These are phyloP conservation scores for Ustilago shanxiensis DNA, from an alignment of 1,284 basidiomycete genomes.

Conservation along the genomic window DNA sequence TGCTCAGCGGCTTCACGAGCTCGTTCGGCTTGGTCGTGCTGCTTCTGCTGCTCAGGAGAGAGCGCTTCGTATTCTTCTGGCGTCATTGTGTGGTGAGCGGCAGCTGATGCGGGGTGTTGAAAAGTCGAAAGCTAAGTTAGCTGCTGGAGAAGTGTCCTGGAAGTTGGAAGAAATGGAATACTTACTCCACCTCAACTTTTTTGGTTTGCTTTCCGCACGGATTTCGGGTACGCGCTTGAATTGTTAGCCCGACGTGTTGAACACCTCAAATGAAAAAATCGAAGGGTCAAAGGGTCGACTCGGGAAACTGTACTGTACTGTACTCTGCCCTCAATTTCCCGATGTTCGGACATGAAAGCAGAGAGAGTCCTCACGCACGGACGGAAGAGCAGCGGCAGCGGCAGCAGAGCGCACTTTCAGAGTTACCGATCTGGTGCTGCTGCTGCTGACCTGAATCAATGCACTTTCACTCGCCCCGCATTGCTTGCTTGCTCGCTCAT, in stretches of 20 bases:
- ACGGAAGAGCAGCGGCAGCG: conserved; percentile 27
- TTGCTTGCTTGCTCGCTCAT: conserved; percentile 28
- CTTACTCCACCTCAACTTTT: conserved; percentile 25
- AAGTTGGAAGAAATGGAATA: conserved; percentile 4
- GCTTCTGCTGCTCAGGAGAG: conserved; percentile 80
- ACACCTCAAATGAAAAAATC: too few species aligned
- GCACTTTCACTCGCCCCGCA: conserved; percentile 16
- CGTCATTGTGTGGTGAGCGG: conserved; percentile 75
- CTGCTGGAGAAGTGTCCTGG: not conserved
- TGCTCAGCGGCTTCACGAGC: conserved; percentile 84
- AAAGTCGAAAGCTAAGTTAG: not conserved
- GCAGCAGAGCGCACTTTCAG: conserved; percentile 22
- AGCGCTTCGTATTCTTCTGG: conserved; percentile 81
- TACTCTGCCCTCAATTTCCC: conserved; percentile 28
- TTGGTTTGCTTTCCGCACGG: not conserved
- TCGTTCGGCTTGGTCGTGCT: conserved; percentile 78
- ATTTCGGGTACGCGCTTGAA: too few species aligned
- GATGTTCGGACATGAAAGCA: conserved; percentile 14
- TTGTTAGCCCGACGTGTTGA: too few species aligned
- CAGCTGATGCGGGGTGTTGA: not conserved
- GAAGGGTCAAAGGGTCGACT: conserved; percentile 4
- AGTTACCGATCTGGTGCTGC: not conserved
- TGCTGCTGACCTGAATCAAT: conserved; percentile 10
- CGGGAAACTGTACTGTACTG: conserved; percentile 29
- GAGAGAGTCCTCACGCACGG: conserved; percentile 28